These are phyloP conservation scores for Laguncularia racemosa DNA, from an alignment of 345 rosid species.

Conservation along the genomic window DNA sequence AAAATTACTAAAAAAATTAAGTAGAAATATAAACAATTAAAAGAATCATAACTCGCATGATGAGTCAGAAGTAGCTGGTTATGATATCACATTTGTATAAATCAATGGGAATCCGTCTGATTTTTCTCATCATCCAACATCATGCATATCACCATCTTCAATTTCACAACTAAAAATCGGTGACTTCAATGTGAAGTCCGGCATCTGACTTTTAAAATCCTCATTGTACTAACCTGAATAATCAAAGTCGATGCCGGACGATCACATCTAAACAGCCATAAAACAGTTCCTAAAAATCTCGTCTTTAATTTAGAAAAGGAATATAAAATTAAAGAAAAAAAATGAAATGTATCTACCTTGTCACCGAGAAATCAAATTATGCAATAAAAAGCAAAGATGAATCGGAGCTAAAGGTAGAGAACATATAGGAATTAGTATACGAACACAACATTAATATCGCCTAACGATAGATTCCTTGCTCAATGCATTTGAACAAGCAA, in stretches of 20 bases:
- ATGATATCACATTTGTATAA: constrained; percentile 16
- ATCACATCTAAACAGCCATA: too few relatives aligned
- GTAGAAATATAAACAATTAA: too few relatives aligned
- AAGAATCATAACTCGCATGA: background rate
- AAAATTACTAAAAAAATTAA: too few relatives aligned
- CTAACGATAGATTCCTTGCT: constrained; percentile 48
- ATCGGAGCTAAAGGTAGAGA: constrained; percentile 42
- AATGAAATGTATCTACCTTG: constrained; percentile 32
- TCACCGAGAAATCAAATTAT: constrained; percentile 27
- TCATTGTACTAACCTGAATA: too few relatives aligned
- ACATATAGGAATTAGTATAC: constrained; percentile 7
- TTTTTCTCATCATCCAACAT: constrained; percentile 37
- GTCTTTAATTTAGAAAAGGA: too few relatives aligned
- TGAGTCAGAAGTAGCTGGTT: constrained; percentile 49
- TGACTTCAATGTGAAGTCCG: background rate
- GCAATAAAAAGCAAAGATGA: constrained; percentile 2
- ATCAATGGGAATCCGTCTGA: constrained; percentile 70
- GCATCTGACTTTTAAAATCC: too few relatives aligned
- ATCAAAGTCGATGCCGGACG: too few relatives aligned
- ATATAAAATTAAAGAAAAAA: background rate
- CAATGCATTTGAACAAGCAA: constrained; percentile 18
- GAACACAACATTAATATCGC: constrained; percentile 24
- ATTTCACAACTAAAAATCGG: background rate
- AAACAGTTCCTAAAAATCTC: too few relatives aligned
- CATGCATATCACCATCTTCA: background rate